Evolutionary conservation across 495 filamentous ascomycete genomes (phyloP), one percentile per base, ranked within the genome.

Genomic region (Hyaloscypha hepaticicola): DNA sequence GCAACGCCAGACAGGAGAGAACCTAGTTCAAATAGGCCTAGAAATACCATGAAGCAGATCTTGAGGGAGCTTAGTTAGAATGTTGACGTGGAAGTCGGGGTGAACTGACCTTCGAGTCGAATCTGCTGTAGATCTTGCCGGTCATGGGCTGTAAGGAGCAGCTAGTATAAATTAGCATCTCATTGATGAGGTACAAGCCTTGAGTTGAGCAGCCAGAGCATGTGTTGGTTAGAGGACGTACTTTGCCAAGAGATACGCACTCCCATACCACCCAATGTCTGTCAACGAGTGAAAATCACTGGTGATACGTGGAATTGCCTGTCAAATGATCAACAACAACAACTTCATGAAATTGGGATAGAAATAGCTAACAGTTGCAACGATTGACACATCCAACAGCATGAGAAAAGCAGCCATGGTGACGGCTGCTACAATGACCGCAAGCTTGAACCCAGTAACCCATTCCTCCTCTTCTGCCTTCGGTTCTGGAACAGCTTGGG

Each of bases 191-290:
- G n/a, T n/a, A n/a, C n/a, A n/a, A n/a, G n/a, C n/a, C n/a, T 22
- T 41, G 8, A 5, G 61, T 38, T 24, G 50, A 49, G 28, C 52
- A 41, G 4, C 21, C 38, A 28, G 25, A 31, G 3, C 80, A 81
- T 4, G 75, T 64, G 41, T 61, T 76, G 27, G 11, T 8, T 19
- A 33, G 21, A 26, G 3, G 25, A 0, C 79, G 28, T 74, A 74
- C 50, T 69, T 75, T 0, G 78, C 76, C 11, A 84, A 61, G 12
- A 78, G 64, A 60, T 83, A 82, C 19, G 76, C 75, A 61, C 73
- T 77, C 2, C 76, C 78, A 62, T 86, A 86, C 84, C 83, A 86
- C 29, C 81, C 78, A 34, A 83, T 74, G 50, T 84, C 81, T 8
- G 58, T 61, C 16, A 81, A 69, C 14, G 74, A 76, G 25, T 78